Evolutionary conservation across 495 filamentous ascomycete species (phyloP).

Genomic region (Extremus antarcticus): DNA sequence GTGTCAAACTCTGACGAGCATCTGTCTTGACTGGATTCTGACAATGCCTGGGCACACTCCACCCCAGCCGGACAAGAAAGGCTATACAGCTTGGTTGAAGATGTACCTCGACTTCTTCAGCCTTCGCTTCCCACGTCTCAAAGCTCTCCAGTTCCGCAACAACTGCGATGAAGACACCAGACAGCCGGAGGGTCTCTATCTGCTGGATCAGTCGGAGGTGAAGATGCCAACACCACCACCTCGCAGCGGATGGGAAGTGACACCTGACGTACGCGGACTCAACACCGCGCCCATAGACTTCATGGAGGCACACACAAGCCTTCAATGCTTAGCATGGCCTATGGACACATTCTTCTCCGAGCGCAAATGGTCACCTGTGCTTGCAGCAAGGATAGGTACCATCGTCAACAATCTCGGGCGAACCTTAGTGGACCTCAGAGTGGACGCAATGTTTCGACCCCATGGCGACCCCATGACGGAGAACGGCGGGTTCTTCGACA

Average conservation of each 20-base stretch:
- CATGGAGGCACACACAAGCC: slow-evolving; percentile 27
- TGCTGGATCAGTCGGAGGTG: slow-evolving; percentile 17
- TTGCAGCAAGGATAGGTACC: slow-evolving; percentile 11
- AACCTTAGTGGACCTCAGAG: slow-evolving; percentile 23
- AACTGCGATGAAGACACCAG: slow-evolving; percentile 14
- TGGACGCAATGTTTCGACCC: slow-evolving; percentile 20
- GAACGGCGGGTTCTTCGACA: neutral
- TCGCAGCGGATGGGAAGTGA: too few species aligned
- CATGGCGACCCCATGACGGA: slow-evolving; percentile 23
- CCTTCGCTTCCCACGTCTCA: slow-evolving; percentile 24
- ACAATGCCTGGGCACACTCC: too few species aligned
- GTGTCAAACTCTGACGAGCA: slow-evolving; percentile 17
- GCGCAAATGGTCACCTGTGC: neutral
- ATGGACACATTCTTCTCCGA: slow-evolving; percentile 27
- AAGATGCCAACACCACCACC: neutral
- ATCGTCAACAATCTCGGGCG: slow-evolving; percentile 22
- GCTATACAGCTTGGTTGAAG: neutral
- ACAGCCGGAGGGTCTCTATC: slow-evolving; percentile 17
- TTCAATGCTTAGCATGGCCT: slow-evolving; percentile 28
- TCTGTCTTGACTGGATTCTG: slow-evolving; percentile 28
- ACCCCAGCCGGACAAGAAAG: neutral
- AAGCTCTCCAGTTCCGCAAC: slow-evolving; percentile 27
- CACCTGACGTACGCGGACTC: neutral
- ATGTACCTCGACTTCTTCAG: slow-evolving; percentile 7
- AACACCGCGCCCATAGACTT: slow-evolving; percentile 19